A percentile compares a stretch with the other conserved stretches of the same genome.
These are phyloP conservation scores for Microcyclospora pomicola DNA, from an alignment of 2,329 filamentous ascomycete species.

Conservation along the genomic window DNA sequence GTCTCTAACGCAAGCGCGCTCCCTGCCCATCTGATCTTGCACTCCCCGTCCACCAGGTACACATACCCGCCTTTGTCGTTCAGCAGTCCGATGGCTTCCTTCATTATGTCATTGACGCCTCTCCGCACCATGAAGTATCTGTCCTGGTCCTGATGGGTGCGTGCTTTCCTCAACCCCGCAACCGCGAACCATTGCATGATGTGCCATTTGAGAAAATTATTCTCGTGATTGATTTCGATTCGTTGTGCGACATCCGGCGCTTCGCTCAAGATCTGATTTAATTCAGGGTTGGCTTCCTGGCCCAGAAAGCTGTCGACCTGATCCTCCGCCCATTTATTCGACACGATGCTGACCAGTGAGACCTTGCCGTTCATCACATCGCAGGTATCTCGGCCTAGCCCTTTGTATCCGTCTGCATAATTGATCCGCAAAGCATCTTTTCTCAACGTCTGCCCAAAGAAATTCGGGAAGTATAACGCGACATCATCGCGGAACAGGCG, in stretches of 20 bases:
- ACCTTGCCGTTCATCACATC: conserved; percentile 57
- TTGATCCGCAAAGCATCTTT: conserved; percentile 49
- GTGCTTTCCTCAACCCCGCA: conserved; percentile 33
- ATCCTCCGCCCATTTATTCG: conserved; percentile 69
- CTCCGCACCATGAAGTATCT: conserved; percentile 47
- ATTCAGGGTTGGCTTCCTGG: conserved; percentile 50
- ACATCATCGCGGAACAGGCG: conserved; percentile 70
- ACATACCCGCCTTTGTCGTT: conserved; percentile 91
- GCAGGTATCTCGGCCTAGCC: conserved; percentile 52
- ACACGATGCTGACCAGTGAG: conserved; percentile 63
- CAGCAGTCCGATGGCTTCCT: conserved; percentile 52
- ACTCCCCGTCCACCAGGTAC: conserved; percentile 76
- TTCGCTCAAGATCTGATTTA: conserved; percentile 47
- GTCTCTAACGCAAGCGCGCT: conserved; percentile 54
- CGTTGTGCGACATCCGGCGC: conserved; percentile 49
- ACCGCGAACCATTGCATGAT: conserved; percentile 41
- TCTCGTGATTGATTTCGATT: conserved; percentile 79
- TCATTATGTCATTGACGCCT: conserved; percentile 41
- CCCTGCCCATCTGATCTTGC: conserved; percentile 87
- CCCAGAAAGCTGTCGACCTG: conserved; percentile 64
- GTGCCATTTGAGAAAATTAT: conserved; percentile 53
- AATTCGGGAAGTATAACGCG: conserved; percentile 86
- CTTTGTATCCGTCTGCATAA: conserved; percentile 29
- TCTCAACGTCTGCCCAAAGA: conserved; percentile 63
- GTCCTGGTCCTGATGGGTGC: conserved; percentile 38